Evolutionary conservation across 306 rosid species (phyloP).

Genomic region (Adenanthera pavonina): DNA sequence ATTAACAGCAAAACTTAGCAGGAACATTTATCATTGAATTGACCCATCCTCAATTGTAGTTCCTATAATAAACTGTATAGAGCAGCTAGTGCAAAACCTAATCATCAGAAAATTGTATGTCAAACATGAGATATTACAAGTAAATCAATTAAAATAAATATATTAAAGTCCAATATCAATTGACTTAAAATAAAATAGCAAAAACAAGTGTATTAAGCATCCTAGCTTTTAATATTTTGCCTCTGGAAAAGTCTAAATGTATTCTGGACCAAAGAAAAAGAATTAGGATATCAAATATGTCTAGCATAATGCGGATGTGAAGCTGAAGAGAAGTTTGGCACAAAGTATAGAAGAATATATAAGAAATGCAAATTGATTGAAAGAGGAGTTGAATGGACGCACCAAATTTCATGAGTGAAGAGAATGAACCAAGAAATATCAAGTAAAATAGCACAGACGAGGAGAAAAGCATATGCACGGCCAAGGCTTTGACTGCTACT

Average conservation of each 20-base stretch:
- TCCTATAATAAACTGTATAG: background rate
- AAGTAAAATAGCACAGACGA: slow-evolving; percentile 69
- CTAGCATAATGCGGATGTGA: background rate
- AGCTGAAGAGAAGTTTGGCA: background rate
- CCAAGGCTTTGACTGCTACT: slow-evolving; percentile 97
- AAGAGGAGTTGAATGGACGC: slow-evolving; percentile 7
- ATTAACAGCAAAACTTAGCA: background rate
- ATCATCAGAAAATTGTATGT: background rate
- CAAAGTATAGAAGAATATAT: background rate
- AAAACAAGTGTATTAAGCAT: background rate
- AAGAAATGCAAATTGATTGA: background rate
- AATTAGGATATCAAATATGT: background rate
- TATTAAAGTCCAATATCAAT: background rate
- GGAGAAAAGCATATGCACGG: slow-evolving; percentile 93
- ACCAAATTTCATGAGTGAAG: slow-evolving; percentile 79
- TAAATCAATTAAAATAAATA: background rate
- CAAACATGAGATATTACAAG: background rate
- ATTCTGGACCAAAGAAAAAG: background rate
- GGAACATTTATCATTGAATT: background rate
- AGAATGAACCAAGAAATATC: slow-evolving; percentile 88
- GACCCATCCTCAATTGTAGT: background rate
- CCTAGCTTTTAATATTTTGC: background rate
- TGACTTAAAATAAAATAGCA: background rate
- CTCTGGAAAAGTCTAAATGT: background rate
- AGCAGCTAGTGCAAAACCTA: background rate